Evolutionary conservation across 163 green algal species (phyloP), one percentile per base, ranked within the genome.

Genomic region (Scenedesmus sp.): DNA sequence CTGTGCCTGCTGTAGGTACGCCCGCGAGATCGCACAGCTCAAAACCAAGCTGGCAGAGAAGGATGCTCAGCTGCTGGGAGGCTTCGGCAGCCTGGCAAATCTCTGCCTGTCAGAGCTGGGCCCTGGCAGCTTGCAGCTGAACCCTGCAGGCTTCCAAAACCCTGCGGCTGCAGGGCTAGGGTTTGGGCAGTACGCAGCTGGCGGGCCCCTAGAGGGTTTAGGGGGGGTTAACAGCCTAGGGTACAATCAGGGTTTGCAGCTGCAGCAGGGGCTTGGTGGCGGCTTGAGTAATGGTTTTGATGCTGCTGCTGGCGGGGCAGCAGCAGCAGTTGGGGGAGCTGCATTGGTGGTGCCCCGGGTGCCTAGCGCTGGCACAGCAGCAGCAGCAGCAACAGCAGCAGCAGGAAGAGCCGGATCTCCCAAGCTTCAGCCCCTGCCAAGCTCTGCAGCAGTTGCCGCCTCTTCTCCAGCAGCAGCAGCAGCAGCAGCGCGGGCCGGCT

Each of bases 1-100:
- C 34, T 13, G 18, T 23, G 2, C 13, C 23, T 5, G 15, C 26
- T 83, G 55, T 89, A 94, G 94, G 70, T 98, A 95, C 89, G 96
- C 96, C 0, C 91, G 93, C 7, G 95, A 98, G 89, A 96, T 97
- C 15, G 95, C 96, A 0, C 91, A 93, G 20, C 95, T 97, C 20
- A 97, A 97, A 89, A 93, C 92, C 9, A 93, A 93, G 59, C 92
- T 98, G 18, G 96, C 94, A 26, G 96, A 98, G 94, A 97, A 97
- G 88, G 96, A 98, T 89, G 96, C 96, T 16, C 94, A 96, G 94
- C 94, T 98, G 54, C 94, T 97, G 93, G 96, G 96, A n/a, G 96
- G 96, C 57, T 98, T 98, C 88, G 96, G 96, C 13, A 87, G 90
- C 79, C 67, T 96, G 1, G 52, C 73, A 4, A 87, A 56, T 56